Percentiles rank a stretch among this genome's conserved stretches.
Evolutionary conservation across 2,329 filamentous ascomycete species (phyloP).

Genomic region (Phaeophleospora eucalypticola): DNA sequence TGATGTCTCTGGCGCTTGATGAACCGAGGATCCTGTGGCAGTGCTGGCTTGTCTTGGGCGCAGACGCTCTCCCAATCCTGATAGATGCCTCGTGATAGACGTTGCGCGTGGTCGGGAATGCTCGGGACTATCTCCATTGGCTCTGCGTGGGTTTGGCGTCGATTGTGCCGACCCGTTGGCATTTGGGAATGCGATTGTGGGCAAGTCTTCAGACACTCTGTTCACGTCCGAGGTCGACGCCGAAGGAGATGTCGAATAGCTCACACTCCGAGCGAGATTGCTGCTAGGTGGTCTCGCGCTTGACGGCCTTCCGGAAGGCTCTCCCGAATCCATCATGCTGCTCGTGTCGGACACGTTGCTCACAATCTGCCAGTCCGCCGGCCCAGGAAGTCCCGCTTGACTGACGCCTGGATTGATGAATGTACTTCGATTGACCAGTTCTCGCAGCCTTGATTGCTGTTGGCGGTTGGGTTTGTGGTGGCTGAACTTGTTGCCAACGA

Average conservation of each 20-base stretch:
- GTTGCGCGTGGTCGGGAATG: conserved; percentile 21
- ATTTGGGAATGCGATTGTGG: background rate
- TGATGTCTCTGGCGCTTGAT: background rate
- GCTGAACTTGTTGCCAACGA: conserved; percentile 95
- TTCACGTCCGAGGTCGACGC: conserved; percentile 17
- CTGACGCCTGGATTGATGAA: conserved; percentile 43
- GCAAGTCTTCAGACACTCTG: conserved; percentile 6
- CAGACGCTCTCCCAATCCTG: conserved; percentile 30
- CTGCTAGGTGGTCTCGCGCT: conserved; percentile 28
- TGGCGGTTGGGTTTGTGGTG: conserved; percentile 78
- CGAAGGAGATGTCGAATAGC: conserved; percentile 16
- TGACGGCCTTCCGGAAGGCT: conserved; percentile 25
- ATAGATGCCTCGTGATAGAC: conserved; percentile 27
- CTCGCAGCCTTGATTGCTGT: conserved; percentile 73
- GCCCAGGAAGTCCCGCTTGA: conserved; percentile 7
- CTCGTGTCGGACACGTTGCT: conserved; percentile 22
- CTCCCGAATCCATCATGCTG: conserved; percentile 24
- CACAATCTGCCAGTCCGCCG: conserved; percentile 16
- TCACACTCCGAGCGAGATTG: conserved; percentile 24
- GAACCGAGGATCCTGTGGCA: background rate
- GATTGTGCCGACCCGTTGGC: background rate
- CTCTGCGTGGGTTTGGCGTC: background rate
- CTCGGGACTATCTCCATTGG: conserved; percentile 2
- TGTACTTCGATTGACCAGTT: conserved; percentile 75
- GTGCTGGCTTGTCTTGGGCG: conserved; percentile 15